Conservation (phyloP, 1,139 yeast genomes). For the Meyerozyma athensensis region DNA sequence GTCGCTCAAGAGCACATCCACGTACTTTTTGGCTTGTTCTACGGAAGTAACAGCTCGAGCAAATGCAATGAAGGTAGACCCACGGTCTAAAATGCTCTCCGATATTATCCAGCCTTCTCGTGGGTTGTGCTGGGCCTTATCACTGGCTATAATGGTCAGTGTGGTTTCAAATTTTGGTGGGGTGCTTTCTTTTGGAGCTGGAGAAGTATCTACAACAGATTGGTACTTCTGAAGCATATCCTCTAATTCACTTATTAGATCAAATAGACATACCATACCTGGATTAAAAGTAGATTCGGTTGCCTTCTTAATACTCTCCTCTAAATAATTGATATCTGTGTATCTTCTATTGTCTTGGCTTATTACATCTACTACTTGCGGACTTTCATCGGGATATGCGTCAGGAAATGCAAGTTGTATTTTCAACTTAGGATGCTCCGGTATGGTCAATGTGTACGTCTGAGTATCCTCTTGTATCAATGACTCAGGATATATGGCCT, state of each 20-base stretch:
- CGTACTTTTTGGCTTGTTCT: conserved; percentile 54
- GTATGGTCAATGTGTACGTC: conserved; percentile 52
- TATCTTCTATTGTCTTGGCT: conserved; percentile 27
- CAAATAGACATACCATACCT: conserved; percentile 78
- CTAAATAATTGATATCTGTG: conserved; percentile 42
- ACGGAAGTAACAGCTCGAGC: conserved; percentile 58
- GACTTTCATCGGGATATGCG: conserved; percentile 62
- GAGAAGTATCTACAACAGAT: background rate
- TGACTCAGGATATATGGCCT: conserved; percentile 80
- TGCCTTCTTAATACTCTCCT: conserved; percentile 41
- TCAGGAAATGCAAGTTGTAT: conserved; percentile 67
- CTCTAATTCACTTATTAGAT: conserved; percentile 63
- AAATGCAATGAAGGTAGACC: conserved; percentile 80
- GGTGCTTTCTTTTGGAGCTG: conserved; percentile 2
- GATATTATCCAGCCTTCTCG: conserved; percentile 70
- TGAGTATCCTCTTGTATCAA: conserved; percentile 27
- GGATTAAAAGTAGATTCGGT: conserved; percentile 44
- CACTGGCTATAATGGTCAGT: background rate
- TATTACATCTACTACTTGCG: conserved; percentile 50
- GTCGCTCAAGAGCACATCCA: conserved; percentile 56
- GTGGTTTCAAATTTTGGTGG: background rate
- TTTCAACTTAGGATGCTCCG: conserved; percentile 54
- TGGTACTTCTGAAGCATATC: conserved; percentile 39
- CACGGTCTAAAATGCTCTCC: conserved; percentile 76
- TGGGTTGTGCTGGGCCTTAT: conserved; percentile 27